Evolutionary conservation across 257 asterid genomes (phyloP).

Genomic region (Gentiana straminea): DNA sequence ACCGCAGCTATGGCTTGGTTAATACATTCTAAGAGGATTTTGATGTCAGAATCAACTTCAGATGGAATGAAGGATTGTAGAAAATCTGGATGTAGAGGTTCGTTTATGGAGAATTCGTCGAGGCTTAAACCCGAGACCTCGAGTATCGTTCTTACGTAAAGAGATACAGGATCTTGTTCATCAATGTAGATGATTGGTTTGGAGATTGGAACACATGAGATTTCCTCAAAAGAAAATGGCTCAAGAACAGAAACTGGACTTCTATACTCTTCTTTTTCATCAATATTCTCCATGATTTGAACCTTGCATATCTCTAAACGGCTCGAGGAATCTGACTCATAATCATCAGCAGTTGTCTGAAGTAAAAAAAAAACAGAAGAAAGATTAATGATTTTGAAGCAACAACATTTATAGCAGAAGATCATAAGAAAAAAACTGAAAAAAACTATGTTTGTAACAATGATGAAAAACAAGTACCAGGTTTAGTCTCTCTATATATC

Average conservation of each 20-base stretch:
- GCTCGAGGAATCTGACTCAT: slow-evolving; percentile 23
- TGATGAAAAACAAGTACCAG: slow-evolving; percentile 21
- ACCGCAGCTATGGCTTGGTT: slow-evolving; percentile 30
- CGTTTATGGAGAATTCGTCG: slow-evolving; percentile 29
- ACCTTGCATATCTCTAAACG: slow-evolving; percentile 26
- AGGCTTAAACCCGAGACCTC: slow-evolving; percentile 35
- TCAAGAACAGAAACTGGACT: slow-evolving; percentile 83
- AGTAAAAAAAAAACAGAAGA: slow-evolving; percentile 14
- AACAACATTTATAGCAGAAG: not conserved
- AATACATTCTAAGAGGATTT: slow-evolving; percentile 42
- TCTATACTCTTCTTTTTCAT: slow-evolving; percentile 47
- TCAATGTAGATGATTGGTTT: slow-evolving; percentile 16
- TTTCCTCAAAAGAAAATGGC: slow-evolving; percentile 40
- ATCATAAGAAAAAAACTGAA: not conserved
- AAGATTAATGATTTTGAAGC: not conserved
- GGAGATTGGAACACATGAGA: slow-evolving; percentile 20
- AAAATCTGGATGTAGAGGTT: slow-evolving; percentile 21
- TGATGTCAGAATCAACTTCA: slow-evolving; percentile 25
- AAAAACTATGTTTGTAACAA: not conserved
- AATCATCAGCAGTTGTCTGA: slow-evolving; percentile 26
- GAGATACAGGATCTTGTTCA: slow-evolving; percentile 30
- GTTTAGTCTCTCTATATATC: slow-evolving; percentile 9
- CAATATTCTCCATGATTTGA: slow-evolving; percentile 22
- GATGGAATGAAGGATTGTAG: slow-evolving; percentile 29
- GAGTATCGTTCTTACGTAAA: slow-evolving; percentile 38